These are phyloP conservation scores for Mycena galericulata DNA, from an alignment of 768 basidiomycete species.

Conservation along the genomic window DNA sequence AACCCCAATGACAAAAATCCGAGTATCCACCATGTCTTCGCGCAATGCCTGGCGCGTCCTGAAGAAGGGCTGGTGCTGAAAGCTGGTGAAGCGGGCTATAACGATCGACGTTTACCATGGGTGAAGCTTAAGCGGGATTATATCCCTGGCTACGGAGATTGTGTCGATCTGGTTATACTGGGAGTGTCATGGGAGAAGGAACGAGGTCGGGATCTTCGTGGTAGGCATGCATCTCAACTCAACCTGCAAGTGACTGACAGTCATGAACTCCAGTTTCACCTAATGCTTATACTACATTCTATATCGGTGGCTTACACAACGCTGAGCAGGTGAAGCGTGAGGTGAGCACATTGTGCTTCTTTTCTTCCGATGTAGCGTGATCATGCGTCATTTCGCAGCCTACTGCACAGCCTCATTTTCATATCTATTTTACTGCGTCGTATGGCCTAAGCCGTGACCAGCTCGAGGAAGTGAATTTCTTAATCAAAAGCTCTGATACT, in stretches of 20 bases:
- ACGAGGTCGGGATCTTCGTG: constrained; percentile 80
- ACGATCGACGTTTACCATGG: constrained; percentile 76
- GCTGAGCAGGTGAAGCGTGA: constrained; percentile 50
- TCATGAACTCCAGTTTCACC: constrained; percentile 66
- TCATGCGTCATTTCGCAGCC: constrained; percentile 47
- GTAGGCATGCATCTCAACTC: constrained; percentile 49
- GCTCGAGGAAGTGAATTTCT: constrained; percentile 80
- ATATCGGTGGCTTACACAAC: constrained; percentile 76
- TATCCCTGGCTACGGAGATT: constrained; percentile 86
- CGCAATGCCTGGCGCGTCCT: constrained; percentile 59
- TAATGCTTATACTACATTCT: constrained; percentile 81
- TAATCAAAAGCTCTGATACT: constrained; percentile 62
- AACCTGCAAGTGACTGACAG: not conserved
- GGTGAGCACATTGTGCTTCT: constrained; percentile 44
- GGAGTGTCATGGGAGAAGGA: constrained; percentile 86
- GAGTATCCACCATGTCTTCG: constrained; percentile 59
- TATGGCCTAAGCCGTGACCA: constrained; percentile 79
- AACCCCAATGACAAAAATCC: constrained; percentile 33
- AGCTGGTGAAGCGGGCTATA: constrained; percentile 75
- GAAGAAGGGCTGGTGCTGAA: constrained; percentile 87
- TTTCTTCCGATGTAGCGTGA: not conserved
- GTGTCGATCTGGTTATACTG: constrained; percentile 80
- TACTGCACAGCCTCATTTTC: constrained; percentile 66
- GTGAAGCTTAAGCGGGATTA: constrained; percentile 93
- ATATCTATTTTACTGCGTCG: constrained; percentile 79